A percentile compares a stretch with the other conserved stretches of the same genome.
Conservation (phyloP, 1,284 basidiomycete genomes). For the Agroathelia rolfsii region DNA sequence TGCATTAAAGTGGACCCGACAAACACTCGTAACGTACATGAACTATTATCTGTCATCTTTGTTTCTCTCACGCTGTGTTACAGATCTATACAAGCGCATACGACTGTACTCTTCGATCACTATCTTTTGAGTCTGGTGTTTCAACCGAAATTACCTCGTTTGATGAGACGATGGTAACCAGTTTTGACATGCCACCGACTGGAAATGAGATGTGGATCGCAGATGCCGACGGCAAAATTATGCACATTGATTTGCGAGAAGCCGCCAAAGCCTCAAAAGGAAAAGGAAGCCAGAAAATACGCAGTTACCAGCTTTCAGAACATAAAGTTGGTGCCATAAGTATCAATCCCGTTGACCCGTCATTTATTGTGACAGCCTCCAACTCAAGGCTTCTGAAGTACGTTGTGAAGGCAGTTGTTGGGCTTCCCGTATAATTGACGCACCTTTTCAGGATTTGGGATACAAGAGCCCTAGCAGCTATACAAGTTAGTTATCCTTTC, state of each 20-base stretch:
- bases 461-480: slow-evolving; percentile 54
- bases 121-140: slow-evolving; percentile 58
- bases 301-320: slow-evolving; percentile 55
- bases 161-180: slow-evolving; percentile 50
- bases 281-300: no score
- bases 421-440: slow-evolving; percentile 1
- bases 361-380: slow-evolving; percentile 62
- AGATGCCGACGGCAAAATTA: slow-evolving; percentile 55
- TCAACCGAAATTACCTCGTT: slow-evolving; percentile 58
- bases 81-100: slow-evolving; percentile 73
- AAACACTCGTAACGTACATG: slow-evolving; percentile 53
- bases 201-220: slow-evolving; percentile 77
- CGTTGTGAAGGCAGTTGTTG: slow-evolving; percentile 11
- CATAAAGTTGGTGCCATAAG: slow-evolving; percentile 70
- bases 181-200: slow-evolving; percentile 52
- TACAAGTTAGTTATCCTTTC: slow-evolving; percentile 26
- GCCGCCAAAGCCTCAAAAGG: slow-evolving; percentile 40
- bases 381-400: slow-evolving; percentile 63
- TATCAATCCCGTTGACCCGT: slow-evolving; percentile 58
- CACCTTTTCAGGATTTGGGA: slow-evolving; percentile 61
- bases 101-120: slow-evolving; percentile 62
- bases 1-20: slow-evolving; percentile 63
- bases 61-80: slow-evolving; percentile 1
- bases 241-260: slow-evolving; percentile 64
- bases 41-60: slow-evolving; percentile 3